These are phyloP conservation scores for Scutellaria baicalensis DNA, from an alignment of 257 asterid species.

Conservation along the genomic window DNA sequence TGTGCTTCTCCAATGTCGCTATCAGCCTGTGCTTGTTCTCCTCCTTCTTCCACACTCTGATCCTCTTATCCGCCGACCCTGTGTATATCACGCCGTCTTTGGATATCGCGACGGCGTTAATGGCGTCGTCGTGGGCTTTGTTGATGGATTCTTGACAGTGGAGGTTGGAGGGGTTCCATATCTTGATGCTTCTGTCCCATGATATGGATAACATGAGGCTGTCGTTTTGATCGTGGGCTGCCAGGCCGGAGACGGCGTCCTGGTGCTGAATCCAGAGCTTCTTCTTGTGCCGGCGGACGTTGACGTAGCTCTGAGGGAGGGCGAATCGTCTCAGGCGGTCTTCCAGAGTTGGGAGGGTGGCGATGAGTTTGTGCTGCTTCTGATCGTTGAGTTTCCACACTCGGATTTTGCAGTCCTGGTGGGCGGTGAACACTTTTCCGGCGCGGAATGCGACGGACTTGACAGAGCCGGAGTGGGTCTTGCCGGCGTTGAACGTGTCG, in stretches of 20 bases:
- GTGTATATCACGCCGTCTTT: conserved; percentile 51
- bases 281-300: conserved; percentile 55
- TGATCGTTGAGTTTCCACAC: conserved; percentile 38
- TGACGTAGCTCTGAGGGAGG: conserved; percentile 49
- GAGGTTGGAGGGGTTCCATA: conserved; percentile 32
- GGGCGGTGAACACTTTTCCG: conserved; percentile 62
- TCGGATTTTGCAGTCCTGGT: conserved; percentile 73
- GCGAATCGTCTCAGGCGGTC: conserved; percentile 42
- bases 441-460: conserved; percentile 48
- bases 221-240: not conserved
- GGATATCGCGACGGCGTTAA: conserved; percentile 51
- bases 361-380: conserved; percentile 43
- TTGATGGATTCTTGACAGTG: conserved; percentile 49
- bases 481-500: conserved; percentile 34
- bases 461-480: conserved; percentile 36
- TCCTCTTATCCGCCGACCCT: conserved; percentile 71
- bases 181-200: conserved; percentile 70
- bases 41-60: conserved; percentile 64
- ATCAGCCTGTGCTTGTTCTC: conserved; percentile 28
- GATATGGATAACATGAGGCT: conserved; percentile 40
- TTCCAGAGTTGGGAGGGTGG: conserved; percentile 54
- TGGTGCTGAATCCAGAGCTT: conserved; percentile 71
- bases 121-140: conserved; percentile 84
- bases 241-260: conserved; percentile 67
- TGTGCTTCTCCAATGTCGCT: conserved; percentile 70